Evolutionary conservation across 257 asterid species (phyloP).

Genomic region (Mentha longifolia): DNA sequence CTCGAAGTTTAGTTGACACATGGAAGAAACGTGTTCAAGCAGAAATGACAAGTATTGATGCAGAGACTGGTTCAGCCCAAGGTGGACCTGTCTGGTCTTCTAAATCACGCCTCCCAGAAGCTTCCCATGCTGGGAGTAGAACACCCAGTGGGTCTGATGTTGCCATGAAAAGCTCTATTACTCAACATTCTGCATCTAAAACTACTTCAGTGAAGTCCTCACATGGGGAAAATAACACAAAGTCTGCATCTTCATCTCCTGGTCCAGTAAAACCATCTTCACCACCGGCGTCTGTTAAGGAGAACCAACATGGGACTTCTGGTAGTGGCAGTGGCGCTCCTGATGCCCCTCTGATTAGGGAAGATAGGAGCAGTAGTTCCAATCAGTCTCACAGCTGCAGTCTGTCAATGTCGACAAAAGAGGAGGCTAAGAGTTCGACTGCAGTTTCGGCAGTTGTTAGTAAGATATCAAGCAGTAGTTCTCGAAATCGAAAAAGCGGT

Average conservation of each 20-base stretch:
- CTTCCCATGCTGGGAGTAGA: slow-evolving; percentile 60
- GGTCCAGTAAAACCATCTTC: slow-evolving; percentile 57
- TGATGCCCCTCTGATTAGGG: slow-evolving; percentile 63
- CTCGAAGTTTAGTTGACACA: slow-evolving; percentile 84
- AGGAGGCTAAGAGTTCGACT: slow-evolving; percentile 61
- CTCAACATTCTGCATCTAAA: slow-evolving; percentile 68
- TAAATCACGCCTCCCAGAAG: slow-evolving; percentile 72
- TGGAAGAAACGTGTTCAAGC: slow-evolving; percentile 99
- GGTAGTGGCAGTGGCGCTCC: slow-evolving; percentile 52
- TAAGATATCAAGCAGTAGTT: slow-evolving; percentile 56
- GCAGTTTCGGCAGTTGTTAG: slow-evolving; percentile 53
- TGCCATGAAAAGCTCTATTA: slow-evolving; percentile 57
- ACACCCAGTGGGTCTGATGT: slow-evolving; percentile 66
- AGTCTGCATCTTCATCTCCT: slow-evolving; percentile 72
- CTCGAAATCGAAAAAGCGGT: slow-evolving; percentile 60
- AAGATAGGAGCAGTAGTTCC: slow-evolving; percentile 82
- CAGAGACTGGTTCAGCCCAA: slow-evolving; percentile 69
- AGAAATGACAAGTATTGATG: slow-evolving; percentile 80
- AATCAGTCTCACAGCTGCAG: slow-evolving; percentile 70
- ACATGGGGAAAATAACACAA: slow-evolving; percentile 62
- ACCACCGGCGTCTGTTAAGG: slow-evolving; percentile 68
- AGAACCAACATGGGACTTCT: slow-evolving; percentile 51
- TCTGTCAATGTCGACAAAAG: slow-evolving; percentile 64
- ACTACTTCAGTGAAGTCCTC: slow-evolving; percentile 56
- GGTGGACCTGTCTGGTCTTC: slow-evolving; percentile 64